Evolutionary conservation across 345 rosid species (phyloP).

Genomic region (Mangifera indica): DNA sequence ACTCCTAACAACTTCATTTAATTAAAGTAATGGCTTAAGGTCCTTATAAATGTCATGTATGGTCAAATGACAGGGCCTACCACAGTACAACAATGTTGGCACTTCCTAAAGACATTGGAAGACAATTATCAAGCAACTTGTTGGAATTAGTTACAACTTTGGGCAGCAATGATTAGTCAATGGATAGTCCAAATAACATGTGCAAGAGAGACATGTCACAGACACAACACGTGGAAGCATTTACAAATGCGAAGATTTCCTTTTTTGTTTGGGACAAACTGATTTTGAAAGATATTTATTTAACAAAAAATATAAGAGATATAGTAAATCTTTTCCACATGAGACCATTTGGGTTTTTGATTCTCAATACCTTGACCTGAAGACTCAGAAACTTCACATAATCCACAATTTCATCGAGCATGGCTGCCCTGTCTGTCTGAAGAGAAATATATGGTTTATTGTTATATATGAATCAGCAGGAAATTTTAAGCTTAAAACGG

Average conservation of each 20-base stretch:
- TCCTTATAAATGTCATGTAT: slow-evolving; percentile 22
- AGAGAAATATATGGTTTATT: slow-evolving; percentile 12
- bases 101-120: slow-evolving; percentile 14
- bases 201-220: not conserved
- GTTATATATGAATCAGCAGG: not conserved
- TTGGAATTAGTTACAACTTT: slow-evolving; percentile 15
- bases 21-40: slow-evolving; percentile 24
- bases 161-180: not conserved
- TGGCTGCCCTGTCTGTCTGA: slow-evolving; percentile 78
- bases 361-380: slow-evolving; percentile 64
- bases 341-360: not conserved
- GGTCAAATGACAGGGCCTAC: slow-evolving; percentile 37
- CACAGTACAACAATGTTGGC: slow-evolving; percentile 14
- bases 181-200: not conserved
- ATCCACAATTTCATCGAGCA: slow-evolving; percentile 83
- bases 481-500: not conserved
- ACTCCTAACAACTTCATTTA: slow-evolving; percentile 31
- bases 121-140: slow-evolving; percentile 10
- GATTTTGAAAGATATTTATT: not conserved
- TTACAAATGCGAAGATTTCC: not conserved
- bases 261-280: not conserved
- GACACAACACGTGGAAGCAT: not conserved
- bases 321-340: not conserved
- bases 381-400: slow-evolving; percentile 81
- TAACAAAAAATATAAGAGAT: not conserved